Evolutionary conservation across 768 basidiomycete species (phyloP).

Genomic region (Lactarius quietus): DNA sequence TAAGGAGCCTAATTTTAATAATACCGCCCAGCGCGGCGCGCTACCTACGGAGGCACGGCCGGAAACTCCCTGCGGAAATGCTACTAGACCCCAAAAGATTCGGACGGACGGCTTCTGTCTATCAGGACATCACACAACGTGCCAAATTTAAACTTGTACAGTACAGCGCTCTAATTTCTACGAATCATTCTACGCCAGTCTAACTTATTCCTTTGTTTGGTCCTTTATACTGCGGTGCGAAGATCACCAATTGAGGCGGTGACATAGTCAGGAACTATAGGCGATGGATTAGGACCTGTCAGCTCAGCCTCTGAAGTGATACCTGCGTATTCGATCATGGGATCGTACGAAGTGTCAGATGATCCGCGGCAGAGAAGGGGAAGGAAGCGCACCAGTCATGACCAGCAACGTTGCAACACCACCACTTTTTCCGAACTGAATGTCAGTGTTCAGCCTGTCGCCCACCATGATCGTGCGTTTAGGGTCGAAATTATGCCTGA

Average conservation of each 20-base stretch:
- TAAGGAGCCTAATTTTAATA: not conserved
- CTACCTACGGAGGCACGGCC: not conserved
- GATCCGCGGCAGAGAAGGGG: conserved; percentile 5
- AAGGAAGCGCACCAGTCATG: conserved; percentile 63
- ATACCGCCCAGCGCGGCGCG: not conserved
- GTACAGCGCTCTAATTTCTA: conserved; percentile 6
- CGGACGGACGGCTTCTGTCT: not conserved
- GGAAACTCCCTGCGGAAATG: not conserved
- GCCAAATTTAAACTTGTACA: conserved; percentile 15
- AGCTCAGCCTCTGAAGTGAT: conserved; percentile 75
- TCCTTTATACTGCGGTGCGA: conserved; percentile 28
- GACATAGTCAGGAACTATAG: conserved; percentile 78
- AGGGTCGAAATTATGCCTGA: conserved; percentile 83
- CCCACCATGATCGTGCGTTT: conserved; percentile 90
- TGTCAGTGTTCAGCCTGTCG: conserved; percentile 94
- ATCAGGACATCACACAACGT: not conserved
- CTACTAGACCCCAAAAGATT: not conserved
- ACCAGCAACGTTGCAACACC: conserved; percentile 87
- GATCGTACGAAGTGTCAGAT: not conserved
- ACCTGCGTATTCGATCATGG: conserved; percentile 43
- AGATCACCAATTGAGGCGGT: conserved; percentile 82
- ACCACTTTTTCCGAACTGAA: conserved; percentile 85
- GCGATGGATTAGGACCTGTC: conserved; percentile 63
- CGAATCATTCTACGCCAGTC: not conserved
- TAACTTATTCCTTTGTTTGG: not conserved